Evolutionary conservation across 2,329 filamentous ascomycete species (phyloP).

Genomic region (Aspergillus pseudonomiae): DNA sequence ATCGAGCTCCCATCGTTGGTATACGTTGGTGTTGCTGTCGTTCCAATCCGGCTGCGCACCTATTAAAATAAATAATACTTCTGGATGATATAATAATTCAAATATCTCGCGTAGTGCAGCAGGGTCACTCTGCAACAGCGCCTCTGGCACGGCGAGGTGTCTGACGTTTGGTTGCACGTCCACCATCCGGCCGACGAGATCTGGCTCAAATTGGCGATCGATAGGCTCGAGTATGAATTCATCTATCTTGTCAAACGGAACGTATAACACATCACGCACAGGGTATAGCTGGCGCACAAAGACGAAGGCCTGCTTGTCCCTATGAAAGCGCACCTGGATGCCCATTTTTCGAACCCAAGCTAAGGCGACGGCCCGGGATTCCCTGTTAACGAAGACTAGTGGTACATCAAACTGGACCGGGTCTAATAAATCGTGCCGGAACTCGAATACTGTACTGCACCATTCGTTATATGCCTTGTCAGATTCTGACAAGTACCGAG

Average conservation of each 20-base stretch:
- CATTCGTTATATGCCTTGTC: not conserved
- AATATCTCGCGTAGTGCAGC: not conserved
- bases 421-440: not conserved
- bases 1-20: not conserved
- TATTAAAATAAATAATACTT: not conserved
- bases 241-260: not conserved
- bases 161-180: not conserved
- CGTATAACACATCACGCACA: not conserved
- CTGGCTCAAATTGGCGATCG: not conserved
- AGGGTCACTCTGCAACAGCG: not conserved
- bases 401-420: not conserved
- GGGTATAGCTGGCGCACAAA: not conserved
- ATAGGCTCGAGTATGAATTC: not conserved
- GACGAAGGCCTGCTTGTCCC: not conserved
- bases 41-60: not conserved
- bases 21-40: not conserved
- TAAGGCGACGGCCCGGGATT: not conserved
- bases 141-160: not conserved
- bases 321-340: not conserved
- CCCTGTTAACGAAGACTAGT: not conserved
- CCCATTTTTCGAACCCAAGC: not conserved
- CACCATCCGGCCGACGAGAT: not conserved
- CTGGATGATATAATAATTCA: not conserved
- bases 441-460: not conserved
- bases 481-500: not conserved